Percentiles rank a stretch among this genome's conserved stretches.
Evolutionary conservation across 2,329 filamentous ascomycete genomes (phyloP).

Genomic region (Beauveria pseudobassiana): DNA sequence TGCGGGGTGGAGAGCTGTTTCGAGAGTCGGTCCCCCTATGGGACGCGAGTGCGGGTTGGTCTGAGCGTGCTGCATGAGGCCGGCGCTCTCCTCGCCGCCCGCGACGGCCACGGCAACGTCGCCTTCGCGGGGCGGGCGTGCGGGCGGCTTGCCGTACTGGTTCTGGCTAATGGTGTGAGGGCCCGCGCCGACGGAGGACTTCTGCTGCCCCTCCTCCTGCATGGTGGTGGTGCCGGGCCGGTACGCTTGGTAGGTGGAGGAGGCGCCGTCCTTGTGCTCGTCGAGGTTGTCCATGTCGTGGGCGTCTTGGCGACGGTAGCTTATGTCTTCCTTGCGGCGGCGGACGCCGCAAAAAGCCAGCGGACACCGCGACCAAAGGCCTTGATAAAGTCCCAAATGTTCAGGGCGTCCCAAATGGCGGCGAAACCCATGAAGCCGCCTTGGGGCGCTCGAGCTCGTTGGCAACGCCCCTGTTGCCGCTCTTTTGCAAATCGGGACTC

Average conservation of each 20-base stretch:
- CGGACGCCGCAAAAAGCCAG: conserved; percentile 72
- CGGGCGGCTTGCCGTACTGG: conserved; percentile 26
- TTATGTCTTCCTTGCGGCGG: conserved; percentile 45
- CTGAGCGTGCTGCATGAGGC: conserved; percentile 34
- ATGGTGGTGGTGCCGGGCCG: conserved; percentile 24
- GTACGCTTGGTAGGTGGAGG: conserved; percentile 18
- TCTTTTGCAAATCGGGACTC: conserved; percentile 32
- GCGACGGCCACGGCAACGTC: conserved; percentile 13
- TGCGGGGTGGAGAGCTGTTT: neutral
- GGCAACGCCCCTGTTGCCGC: conserved; percentile 30
- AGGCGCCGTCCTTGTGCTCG: conserved; percentile 18
- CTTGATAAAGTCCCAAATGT: conserved; percentile 77
- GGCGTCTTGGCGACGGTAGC: conserved; percentile 35
- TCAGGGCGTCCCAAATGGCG: conserved; percentile 65
- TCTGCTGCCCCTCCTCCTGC: conserved; percentile 14
- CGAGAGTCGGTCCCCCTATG: neutral
- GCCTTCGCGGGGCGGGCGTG: conserved; percentile 19
- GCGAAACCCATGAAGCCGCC: conserved; percentile 58
- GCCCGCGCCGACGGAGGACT: conserved; percentile 22
- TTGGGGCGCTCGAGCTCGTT: conserved; percentile 39
- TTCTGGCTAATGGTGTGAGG: conserved; percentile 29
- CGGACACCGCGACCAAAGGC: conserved; percentile 68
- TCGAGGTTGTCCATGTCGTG: conserved; percentile 32
- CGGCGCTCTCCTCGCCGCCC: conserved; percentile 32
- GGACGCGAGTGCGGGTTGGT: conserved; percentile 19